Conservation (phyloP, 139 green algal species). For the Chlorella vulgaris region DNA sequence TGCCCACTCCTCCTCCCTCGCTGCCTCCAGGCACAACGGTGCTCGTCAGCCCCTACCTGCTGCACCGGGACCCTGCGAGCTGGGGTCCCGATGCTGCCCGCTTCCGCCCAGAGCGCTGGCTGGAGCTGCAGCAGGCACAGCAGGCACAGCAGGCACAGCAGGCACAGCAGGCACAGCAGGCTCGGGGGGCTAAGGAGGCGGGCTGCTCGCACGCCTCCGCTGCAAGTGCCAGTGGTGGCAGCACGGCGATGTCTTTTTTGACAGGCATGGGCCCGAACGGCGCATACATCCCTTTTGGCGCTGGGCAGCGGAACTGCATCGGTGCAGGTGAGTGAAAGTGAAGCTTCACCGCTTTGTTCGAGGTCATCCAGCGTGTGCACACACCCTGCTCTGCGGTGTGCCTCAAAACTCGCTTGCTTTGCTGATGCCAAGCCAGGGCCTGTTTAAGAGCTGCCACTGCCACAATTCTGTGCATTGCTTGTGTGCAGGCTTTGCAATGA, state of each 20-base stretch:
- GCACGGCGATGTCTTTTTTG: constrained; percentile 41
- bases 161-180: not conserved
- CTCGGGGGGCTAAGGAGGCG: not conserved
- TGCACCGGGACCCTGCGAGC: constrained; percentile 69
- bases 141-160: not conserved
- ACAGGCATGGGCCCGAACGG: constrained; percentile 69
- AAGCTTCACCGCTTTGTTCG: too few species aligned
- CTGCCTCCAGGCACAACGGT: constrained; percentile 66
- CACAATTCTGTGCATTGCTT: too few species aligned
- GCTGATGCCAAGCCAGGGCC: too few species aligned
- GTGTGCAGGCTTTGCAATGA: constrained; percentile 80
- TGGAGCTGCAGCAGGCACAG: constrained; percentile 37
- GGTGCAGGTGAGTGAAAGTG: constrained; percentile 59
- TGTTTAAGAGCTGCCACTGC: not conserved
- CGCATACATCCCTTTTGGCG: constrained; percentile 78
- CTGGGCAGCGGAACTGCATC: constrained; percentile 86
- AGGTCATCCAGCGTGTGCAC: too few species aligned
- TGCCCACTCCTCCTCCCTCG: not conserved
- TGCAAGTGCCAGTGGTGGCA: not conserved
- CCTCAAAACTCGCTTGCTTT: not conserved
- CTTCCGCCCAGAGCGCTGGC: constrained; percentile 79
- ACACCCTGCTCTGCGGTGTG: not conserved
- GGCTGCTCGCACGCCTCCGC: not conserved
- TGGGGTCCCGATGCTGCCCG: constrained; percentile 50
- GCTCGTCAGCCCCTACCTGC: constrained; percentile 78